Conservation (phyloP, 495 filamentous ascomycete species). For the Hypoxylon fragiforme region DNA sequence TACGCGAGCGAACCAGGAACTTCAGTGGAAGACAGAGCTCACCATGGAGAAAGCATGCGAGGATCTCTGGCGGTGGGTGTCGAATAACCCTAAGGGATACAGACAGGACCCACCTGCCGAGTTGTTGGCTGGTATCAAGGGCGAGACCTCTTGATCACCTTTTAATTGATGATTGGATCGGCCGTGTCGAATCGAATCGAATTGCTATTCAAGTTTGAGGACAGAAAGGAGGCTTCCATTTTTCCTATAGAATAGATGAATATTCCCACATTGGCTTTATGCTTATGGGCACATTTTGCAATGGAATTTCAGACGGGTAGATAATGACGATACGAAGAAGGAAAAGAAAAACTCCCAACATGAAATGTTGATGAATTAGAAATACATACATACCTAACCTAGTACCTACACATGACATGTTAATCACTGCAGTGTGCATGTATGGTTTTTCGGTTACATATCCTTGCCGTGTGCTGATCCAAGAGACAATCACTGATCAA, state of each 20-base stretch:
- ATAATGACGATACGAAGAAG: neutral
- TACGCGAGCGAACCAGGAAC: slow-evolving; percentile 79
- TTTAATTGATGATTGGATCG: too few species aligned
- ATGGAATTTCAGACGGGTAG: neutral
- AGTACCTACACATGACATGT: too few species aligned
- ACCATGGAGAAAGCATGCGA: slow-evolving; percentile 91
- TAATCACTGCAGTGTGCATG: too few species aligned
- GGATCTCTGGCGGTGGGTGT: slow-evolving; percentile 92
- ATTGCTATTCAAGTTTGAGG: slow-evolving; percentile 7
- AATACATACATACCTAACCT: too few species aligned
- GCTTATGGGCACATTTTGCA: too few species aligned
- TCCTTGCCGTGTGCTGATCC: too few species aligned
- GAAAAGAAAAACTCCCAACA: neutral
- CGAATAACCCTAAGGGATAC: slow-evolving; percentile 96
- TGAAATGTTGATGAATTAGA: too few species aligned
- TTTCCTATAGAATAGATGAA: slow-evolving; percentile 22
- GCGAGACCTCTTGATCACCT: slow-evolving; percentile 39
- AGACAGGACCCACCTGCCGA: slow-evolving; percentile 84
- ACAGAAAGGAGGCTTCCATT: too few species aligned
- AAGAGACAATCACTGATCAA: too few species aligned
- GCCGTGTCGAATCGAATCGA: neutral
- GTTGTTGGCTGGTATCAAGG: slow-evolving; percentile 72
- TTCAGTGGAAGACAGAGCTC: slow-evolving; percentile 87
- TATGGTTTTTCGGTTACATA: too few species aligned
- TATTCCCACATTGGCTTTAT: neutral